These are phyloP conservation scores for Nicotiana undulata DNA, from an alignment of 257 asterid species.

Conservation along the genomic window DNA sequence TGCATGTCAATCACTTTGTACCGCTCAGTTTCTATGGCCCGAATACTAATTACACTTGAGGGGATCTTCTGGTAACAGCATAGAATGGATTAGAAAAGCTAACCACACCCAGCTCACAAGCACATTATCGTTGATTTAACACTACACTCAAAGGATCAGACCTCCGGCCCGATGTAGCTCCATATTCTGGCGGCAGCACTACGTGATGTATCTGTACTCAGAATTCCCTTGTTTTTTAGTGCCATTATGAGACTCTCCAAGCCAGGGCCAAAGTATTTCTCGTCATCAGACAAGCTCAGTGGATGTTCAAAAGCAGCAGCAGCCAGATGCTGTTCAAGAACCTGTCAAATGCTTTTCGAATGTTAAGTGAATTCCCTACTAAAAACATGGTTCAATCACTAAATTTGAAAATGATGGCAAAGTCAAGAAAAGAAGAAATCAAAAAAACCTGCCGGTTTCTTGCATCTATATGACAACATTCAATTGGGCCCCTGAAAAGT, in stretches of 20 bases:
- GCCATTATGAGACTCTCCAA: slow-evolving; percentile 45
- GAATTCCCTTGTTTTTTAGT: slow-evolving; percentile 61
- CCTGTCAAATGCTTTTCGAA: slow-evolving; percentile 26
- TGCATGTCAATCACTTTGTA: slow-evolving; percentile 69
- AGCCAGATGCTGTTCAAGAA: slow-evolving; percentile 79
- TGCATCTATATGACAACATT: slow-evolving; percentile 90
- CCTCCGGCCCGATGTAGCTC: slow-evolving; percentile 90
- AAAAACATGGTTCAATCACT: neutral
- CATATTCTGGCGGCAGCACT: slow-evolving; percentile 60
- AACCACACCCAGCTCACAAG: slow-evolving; percentile 1
- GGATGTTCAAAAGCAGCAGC: slow-evolving; percentile 94
- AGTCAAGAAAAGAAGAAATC: neutral
- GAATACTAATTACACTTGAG: slow-evolving; percentile 51
- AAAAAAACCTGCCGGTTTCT: slow-evolving; percentile 68
- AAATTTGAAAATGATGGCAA: slow-evolving; percentile 6
- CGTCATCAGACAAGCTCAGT: slow-evolving; percentile 59
- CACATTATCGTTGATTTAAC: neutral
- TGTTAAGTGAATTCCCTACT: neutral
- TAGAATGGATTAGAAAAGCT: neutral
- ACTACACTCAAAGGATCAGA: slow-evolving; percentile 21
- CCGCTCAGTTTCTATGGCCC: slow-evolving; percentile 73
- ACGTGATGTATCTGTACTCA: slow-evolving; percentile 50
- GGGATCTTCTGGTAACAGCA: slow-evolving; percentile 56
- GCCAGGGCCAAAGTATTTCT: slow-evolving; percentile 68
- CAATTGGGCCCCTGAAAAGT: slow-evolving; percentile 78